phyloP scores from a whole-genome alignment of 2,329 filamentous ascomycete species.

The Diaporthe batatas region DNA sequence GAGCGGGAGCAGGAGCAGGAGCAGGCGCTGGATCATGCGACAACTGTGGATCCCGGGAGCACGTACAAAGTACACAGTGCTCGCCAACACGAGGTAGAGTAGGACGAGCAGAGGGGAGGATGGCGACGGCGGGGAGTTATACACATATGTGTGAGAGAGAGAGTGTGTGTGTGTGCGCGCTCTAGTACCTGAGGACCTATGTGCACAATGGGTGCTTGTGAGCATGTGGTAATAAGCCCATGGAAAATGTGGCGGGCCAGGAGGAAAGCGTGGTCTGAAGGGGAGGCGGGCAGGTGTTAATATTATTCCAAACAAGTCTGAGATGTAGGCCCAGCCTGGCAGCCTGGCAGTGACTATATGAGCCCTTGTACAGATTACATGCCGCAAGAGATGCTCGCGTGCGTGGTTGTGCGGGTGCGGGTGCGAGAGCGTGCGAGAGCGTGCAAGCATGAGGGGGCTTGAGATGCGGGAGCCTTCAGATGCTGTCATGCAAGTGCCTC shows the following conservation, averaged over 20 bases:
- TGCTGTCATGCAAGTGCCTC: conserved; percentile 27
- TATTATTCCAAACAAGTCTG: conserved; percentile 32
- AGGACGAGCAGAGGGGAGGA: not conserved
- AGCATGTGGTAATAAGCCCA: too few relatives aligned
- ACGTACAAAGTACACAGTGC: not conserved
- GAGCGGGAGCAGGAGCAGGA: too few relatives aligned
- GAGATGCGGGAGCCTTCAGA: conserved; percentile 12
- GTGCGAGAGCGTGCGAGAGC: not conserved
- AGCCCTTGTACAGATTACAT: not conserved
- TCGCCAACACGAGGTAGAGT: not conserved
- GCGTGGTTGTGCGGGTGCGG: not conserved
- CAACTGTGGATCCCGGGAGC: not conserved
- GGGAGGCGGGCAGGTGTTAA: not conserved
- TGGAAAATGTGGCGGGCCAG: not conserved
- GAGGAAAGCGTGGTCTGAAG: not conserved
- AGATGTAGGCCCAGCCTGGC: conserved; percentile 29
- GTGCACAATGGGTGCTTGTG: not conserved
- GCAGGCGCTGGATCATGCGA: conserved; percentile 1
- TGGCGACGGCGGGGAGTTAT: not conserved
- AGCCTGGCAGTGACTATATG: not conserved
- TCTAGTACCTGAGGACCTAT: not conserved
- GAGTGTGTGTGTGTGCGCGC: not conserved
- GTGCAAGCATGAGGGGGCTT: not conserved
- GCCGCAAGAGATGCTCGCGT: not conserved
- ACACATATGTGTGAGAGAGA: too few relatives aligned